Percentiles rank a stretch among this genome's conserved stretches.
Conservation (phyloP, 176 grass and related monocot species). For the Musa schizocarpa region DNA sequence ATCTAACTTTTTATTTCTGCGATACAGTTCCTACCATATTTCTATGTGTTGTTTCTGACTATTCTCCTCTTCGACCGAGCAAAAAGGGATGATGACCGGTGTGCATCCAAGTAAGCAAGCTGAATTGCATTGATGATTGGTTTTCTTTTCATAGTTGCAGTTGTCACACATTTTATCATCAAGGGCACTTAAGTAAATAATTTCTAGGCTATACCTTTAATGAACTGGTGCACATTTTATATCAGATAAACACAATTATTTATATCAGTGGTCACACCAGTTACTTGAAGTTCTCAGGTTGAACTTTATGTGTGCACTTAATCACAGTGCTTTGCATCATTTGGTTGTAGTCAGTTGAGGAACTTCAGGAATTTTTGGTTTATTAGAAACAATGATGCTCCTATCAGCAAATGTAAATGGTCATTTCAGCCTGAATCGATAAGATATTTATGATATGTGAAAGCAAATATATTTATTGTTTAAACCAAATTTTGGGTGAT, state of each 20-base stretch:
- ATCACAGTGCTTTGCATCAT: neutral
- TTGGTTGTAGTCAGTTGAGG: neutral
- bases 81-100: conserved; percentile 94
- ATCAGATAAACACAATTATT: neutral
- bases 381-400: neutral
- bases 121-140: neutral
- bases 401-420: neutral
- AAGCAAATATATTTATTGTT: no score
- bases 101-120: conserved; percentile 79
- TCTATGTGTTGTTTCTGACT: conserved; percentile 92
- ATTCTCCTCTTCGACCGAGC: conserved; percentile 93
- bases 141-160: neutral
- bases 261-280: neutral
- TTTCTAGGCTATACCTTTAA: neutral
- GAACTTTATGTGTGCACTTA: neutral
- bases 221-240: neutral
- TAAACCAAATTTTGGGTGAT: neutral
- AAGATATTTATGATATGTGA: no score
- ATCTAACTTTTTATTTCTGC: conserved; percentile 7
- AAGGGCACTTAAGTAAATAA: neutral
- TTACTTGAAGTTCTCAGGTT: neutral
- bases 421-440: neutral
- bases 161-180: neutral
- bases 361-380: neutral
- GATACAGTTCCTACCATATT: conserved; percentile 81